A percentile compares a stretch with the other conserved stretches of the same genome.
Evolutionary conservation across 345 rosid genomes (phyloP).

Genomic region (Gossypium raimondii): DNA sequence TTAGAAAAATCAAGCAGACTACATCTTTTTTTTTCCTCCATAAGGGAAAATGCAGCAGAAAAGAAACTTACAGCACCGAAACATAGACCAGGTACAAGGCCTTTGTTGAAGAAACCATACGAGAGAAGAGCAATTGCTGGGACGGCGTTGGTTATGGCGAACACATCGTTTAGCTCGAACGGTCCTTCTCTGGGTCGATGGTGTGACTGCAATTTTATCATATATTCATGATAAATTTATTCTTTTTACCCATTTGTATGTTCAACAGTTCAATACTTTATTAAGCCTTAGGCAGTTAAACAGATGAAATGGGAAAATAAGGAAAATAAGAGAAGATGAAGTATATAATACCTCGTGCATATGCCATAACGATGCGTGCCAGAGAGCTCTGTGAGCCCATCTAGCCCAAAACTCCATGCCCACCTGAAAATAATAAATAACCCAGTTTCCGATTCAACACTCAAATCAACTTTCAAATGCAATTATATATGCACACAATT

Average conservation of each 20-base stretch:
- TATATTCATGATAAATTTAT: not conserved
- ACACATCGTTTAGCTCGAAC: conserved; percentile 86
- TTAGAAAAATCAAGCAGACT: not conserved
- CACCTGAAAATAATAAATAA: conserved; percentile 39
- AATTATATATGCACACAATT: not conserved
- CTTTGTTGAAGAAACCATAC: conserved; percentile 79
- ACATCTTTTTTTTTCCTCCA: not conserved
- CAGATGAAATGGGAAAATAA: not conserved
- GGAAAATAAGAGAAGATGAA: not conserved
- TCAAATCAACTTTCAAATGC: not conserved
- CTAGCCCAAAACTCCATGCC: conserved; percentile 99
- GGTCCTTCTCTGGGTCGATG: conserved; percentile 85
- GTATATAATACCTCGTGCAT: conserved; percentile 66
- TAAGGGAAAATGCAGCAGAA: too few species aligned
- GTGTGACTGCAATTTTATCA: conserved; percentile 59
- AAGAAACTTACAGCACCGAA: conserved; percentile 74
- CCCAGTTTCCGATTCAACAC: conserved; percentile 14
- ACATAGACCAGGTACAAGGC: conserved; percentile 83
- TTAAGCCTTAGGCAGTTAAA: too few species aligned
- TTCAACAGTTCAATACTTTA: not conserved
- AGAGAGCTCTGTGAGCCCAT: conserved; percentile 91
- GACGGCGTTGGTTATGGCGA: conserved; percentile 76
- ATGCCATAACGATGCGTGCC: conserved; percentile 92
- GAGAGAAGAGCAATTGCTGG: conserved; percentile 78
- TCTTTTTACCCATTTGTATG: not conserved